phyloP scores from a whole-genome alignment of 495 filamentous ascomycete genomes.

The Acidiella bohemica region DNA sequence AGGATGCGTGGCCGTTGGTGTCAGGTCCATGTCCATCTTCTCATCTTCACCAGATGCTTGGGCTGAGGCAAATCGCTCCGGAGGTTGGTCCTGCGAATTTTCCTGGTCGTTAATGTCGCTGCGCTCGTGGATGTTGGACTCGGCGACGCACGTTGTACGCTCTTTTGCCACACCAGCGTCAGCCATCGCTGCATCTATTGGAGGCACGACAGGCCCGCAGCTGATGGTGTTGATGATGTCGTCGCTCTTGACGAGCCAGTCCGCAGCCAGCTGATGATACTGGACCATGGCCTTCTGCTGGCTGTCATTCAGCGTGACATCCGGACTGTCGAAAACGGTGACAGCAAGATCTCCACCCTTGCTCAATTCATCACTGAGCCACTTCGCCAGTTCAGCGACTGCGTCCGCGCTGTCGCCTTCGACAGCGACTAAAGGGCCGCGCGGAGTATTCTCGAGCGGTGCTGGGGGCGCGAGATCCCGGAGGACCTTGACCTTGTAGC shows the following conservation, averaged over 20 bases:
- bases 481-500: slow-evolving; percentile 53
- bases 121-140: no score
- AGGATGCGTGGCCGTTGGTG: background rate
- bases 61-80: background rate
- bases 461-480: slow-evolving; percentile 57
- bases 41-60: background rate
- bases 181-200: background rate
- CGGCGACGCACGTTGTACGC: no score
- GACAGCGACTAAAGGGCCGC: slow-evolving; percentile 69
- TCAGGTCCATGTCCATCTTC: slow-evolving; percentile 11
- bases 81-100: slow-evolving; percentile 8
- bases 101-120: background rate
- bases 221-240: slow-evolving; percentile 46
- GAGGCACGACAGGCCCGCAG: background rate
- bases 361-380: slow-evolving; percentile 47
- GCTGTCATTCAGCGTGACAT: slow-evolving; percentile 23
- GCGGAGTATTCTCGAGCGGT: slow-evolving; percentile 29
- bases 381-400: slow-evolving; percentile 41
- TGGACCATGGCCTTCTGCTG: slow-evolving; percentile 24
- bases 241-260: slow-evolving; percentile 57
- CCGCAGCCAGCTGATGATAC: slow-evolving; percentile 49
- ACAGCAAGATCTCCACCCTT: slow-evolving; percentile 46
- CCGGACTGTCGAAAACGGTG: slow-evolving; percentile 37
- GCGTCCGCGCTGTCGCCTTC: slow-evolving; percentile 53
- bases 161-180: background rate